Conservation (phyloP, 2,329 filamentous ascomycete genomes). For the Fusarium palustre region DNA sequence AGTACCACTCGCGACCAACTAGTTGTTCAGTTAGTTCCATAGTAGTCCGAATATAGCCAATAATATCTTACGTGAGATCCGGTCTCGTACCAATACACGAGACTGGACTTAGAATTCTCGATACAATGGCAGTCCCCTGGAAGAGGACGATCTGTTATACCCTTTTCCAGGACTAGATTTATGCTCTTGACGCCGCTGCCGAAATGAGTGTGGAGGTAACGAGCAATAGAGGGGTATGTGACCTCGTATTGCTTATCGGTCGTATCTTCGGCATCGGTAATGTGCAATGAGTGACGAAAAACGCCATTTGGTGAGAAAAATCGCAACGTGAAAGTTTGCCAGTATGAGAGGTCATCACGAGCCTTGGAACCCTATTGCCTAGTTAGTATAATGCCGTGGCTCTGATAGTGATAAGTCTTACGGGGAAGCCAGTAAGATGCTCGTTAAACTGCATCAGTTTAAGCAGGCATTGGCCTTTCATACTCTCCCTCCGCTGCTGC, state of each 20-base stretch:
- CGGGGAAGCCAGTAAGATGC: constrained; percentile 68
- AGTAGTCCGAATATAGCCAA: neutral
- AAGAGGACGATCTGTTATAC: constrained; percentile 65
- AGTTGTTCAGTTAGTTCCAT: constrained; percentile 44
- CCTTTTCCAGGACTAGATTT: constrained; percentile 84
- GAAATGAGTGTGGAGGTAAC: constrained; percentile 92
- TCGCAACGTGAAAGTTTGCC: constrained; percentile 80
- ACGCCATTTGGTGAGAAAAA: constrained; percentile 86
- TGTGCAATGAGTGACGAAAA: constrained; percentile 77
- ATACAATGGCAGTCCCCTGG: constrained; percentile 77
- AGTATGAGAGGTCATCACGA: constrained; percentile 77
- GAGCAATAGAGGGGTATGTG: constrained; percentile 80
- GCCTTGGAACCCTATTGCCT: constrained; percentile 64
- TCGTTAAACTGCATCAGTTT: constrained; percentile 73
- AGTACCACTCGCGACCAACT: constrained; percentile 82
- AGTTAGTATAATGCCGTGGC: constrained; percentile 5
- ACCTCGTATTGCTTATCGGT: constrained; percentile 88
- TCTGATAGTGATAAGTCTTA: constrained; percentile 48
- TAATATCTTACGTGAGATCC: constrained; percentile 76
- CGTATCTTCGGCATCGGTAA: constrained; percentile 66
- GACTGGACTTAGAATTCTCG: constrained; percentile 79
- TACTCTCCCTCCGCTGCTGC: constrained; percentile 62
- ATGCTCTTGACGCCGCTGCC: constrained; percentile 87
- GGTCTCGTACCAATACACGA: constrained; percentile 90
- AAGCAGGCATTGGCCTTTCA: constrained; percentile 69